A percentile compares a stretch with the other conserved stretches of the same genome.
Evolutionary conservation across 2,329 filamentous ascomycete genomes (phyloP).

Genomic region (Periconia sp.): DNA sequence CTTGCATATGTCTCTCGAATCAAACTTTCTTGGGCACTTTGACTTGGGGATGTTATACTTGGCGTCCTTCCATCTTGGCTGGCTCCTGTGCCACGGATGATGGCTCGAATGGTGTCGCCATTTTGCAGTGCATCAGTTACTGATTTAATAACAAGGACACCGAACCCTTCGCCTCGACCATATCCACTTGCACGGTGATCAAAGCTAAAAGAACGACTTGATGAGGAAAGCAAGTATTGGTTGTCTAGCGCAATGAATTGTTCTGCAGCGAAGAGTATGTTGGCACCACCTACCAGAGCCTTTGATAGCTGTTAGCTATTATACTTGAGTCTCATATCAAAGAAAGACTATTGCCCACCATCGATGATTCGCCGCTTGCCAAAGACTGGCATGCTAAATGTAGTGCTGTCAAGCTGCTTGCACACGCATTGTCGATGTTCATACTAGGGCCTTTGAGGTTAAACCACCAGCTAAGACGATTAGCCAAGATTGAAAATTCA

Average conservation of each 20-base stretch:
- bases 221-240: conserved; percentile 12
- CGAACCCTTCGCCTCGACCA: conserved; percentile 65
- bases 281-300: conserved; percentile 15
- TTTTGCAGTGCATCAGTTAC: conserved; percentile 53
- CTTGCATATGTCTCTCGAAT: conserved; percentile 38
- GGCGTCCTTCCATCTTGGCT: conserved; percentile 21
- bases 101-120: conserved; percentile 31
- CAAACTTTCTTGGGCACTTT: conserved; percentile 52
- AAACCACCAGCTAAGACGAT: conserved; percentile 26
- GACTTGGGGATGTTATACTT: conserved; percentile 25
- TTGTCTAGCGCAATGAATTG: conserved; percentile 5
- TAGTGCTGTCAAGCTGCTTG: conserved; percentile 19
- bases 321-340: too few species aligned
- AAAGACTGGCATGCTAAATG: conserved; percentile 20
- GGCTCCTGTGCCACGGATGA: conserved; percentile 28
- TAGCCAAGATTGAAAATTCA: conserved; percentile 32
- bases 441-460: conserved; percentile 26
- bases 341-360: too few species aligned
- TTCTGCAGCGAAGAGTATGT: conserved; percentile 3
- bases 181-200: conserved; percentile 67
- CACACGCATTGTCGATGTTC: conserved; percentile 29
- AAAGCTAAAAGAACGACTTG: conserved; percentile 31
- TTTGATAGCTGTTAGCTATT: too few species aligned
- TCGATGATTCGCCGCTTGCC: conserved; percentile 1
- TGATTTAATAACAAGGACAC: conserved; percentile 28